Evolutionary conservation across 331 rosid species (phyloP).

Genomic region (Quercus tomentella): DNA sequence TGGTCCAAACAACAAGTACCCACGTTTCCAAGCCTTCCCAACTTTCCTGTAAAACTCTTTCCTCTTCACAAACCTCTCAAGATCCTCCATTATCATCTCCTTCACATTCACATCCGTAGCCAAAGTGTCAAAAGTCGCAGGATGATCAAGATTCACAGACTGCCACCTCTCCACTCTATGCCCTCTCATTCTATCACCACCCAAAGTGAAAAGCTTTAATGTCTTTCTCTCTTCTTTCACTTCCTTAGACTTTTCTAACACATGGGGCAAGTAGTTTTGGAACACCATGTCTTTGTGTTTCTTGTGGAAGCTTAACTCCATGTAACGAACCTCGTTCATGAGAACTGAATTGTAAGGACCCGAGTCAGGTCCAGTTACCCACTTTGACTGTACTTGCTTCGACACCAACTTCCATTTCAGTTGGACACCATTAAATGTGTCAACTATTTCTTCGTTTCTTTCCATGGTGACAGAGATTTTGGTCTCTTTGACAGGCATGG

Average conservation of each 20-base stretch:
- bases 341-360: neutral
- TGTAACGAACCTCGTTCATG: neutral
- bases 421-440: slow-evolving; percentile 6
- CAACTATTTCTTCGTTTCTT: slow-evolving; percentile 14
- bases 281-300: slow-evolving; percentile 15
- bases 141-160: slow-evolving; percentile 15
- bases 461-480: slow-evolving; percentile 2
- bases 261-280: neutral
- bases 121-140: slow-evolving; percentile 13
- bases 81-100: slow-evolving; percentile 16
- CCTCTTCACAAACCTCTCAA: slow-evolving; percentile 17
- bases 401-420: slow-evolving; percentile 12
- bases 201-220: slow-evolving; percentile 11
- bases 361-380: neutral
- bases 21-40: slow-evolving; percentile 27
- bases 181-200: neutral
- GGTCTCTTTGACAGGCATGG: slow-evolving; percentile 4
- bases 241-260: slow-evolving; percentile 16
- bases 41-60: slow-evolving; percentile 19
- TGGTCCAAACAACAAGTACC: slow-evolving; percentile 27
- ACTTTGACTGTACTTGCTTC: neutral
- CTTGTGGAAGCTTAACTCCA: slow-evolving; percentile 18
- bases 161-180: slow-evolving; percentile 9
- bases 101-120: slow-evolving; percentile 14
- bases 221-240: slow-evolving; percentile 5